Conservation (phyloP, 2,329 filamentous ascomycete species). For the Calonectria henricotiae region DNA sequence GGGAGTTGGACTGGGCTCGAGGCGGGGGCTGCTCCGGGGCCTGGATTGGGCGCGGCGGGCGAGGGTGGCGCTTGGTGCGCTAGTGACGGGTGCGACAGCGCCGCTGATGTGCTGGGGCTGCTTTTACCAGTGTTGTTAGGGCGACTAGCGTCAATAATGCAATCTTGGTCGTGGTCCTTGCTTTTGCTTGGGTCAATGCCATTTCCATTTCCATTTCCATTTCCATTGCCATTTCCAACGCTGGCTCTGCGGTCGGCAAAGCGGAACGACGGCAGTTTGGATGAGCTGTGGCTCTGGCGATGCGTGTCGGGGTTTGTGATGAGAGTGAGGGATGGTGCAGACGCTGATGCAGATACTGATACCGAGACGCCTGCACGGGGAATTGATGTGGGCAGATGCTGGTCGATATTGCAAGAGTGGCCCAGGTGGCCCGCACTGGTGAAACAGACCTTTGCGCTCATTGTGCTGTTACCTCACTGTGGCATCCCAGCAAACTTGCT, state of each 20-base stretch:
- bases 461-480: conserved; percentile 47
- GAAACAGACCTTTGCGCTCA: conserved; percentile 54
- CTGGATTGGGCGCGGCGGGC: conserved; percentile 53
- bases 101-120: conserved; percentile 47
- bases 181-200: conserved; percentile 41
- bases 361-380: conserved; percentile 38
- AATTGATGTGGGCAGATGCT: conserved; percentile 38
- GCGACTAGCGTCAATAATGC: conserved; percentile 43
- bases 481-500: conserved; percentile 50
- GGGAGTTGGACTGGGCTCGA: conserved; percentile 31
- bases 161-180: conserved; percentile 38
- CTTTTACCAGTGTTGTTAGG: conserved; percentile 37
- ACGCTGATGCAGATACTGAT: conserved; percentile 38
- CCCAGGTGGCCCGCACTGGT: conserved; percentile 50
- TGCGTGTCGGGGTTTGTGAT: conserved; percentile 61
- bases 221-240: conserved; percentile 48
- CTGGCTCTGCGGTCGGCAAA: conserved; percentile 65
- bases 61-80: conserved; percentile 45
- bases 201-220: conserved; percentile 48
- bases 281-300: conserved; percentile 70
- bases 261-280: conserved; percentile 71
- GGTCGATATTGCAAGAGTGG: conserved; percentile 41
- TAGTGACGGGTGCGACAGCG: conserved; percentile 46
- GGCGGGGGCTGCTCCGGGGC: conserved; percentile 42
- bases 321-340: conserved; percentile 40